phyloP scores from a whole-genome alignment of 2,329 filamentous ascomycete genomes.

The Alternaria sp. region DNA sequence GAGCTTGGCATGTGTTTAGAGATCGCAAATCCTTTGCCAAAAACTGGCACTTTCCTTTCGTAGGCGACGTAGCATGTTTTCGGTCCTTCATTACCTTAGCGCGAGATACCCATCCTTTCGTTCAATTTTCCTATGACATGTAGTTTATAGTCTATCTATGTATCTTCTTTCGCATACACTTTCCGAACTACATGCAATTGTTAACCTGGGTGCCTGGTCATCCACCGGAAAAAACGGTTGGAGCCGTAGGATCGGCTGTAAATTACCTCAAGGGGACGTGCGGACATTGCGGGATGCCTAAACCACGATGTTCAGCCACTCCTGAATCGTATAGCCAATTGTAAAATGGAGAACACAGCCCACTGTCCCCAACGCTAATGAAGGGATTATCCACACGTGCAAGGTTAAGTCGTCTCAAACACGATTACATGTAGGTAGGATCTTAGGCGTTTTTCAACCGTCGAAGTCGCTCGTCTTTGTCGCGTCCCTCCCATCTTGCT shows the following conservation, averaged over 20 bases:
- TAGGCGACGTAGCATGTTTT: neutral
- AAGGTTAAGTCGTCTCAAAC: neutral
- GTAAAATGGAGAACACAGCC: neutral
- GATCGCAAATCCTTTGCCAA: neutral
- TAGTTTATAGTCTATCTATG: neutral
- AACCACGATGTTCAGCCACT: neutral
- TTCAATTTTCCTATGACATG: neutral
- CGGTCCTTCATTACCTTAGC: neutral
- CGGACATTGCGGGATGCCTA: neutral
- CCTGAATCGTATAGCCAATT: neutral
- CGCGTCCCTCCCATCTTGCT: neutral
- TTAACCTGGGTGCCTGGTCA: neutral
- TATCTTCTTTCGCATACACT: neutral
- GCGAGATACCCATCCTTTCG: slow-evolving; percentile 8
- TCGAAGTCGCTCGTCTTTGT: neutral
- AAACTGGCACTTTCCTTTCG: neutral
- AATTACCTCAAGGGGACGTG: neutral
- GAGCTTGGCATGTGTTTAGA: neutral
- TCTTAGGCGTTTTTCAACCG: neutral
- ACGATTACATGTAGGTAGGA: neutral
- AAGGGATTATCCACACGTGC: neutral
- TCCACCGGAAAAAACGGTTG: neutral
- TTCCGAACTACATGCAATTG: neutral
- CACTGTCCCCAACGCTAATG: neutral
- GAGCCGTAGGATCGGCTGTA: neutral